Conservation (phyloP, 164 flowering plant genomes). For the Cinnamomum chago region DNA sequence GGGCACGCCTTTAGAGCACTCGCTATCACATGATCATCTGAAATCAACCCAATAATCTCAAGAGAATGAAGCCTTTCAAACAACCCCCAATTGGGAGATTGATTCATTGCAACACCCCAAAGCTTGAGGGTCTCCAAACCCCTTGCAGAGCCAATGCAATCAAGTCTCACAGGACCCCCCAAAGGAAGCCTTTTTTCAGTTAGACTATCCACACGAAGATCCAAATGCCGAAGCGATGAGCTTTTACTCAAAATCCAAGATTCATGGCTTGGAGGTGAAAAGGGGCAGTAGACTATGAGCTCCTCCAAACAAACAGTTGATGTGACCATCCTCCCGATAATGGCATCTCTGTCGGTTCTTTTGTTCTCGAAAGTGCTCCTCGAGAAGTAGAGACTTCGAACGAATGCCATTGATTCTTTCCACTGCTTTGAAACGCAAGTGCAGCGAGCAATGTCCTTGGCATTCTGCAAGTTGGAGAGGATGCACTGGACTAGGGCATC, state of each 20-base stretch:
- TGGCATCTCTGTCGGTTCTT: conserved; percentile 29
- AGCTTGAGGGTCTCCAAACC: conserved; percentile 65
- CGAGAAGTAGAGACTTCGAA: conserved; percentile 60
- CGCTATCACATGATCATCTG: conserved; percentile 50
- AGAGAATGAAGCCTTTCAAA: conserved; percentile 49
- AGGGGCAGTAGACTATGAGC: conserved; percentile 76
- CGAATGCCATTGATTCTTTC: conserved; percentile 57
- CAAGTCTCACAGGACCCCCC: conserved; percentile 46
- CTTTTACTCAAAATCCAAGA: conserved; percentile 48
- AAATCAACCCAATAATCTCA: conserved; percentile 70
- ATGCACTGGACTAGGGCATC: conserved; percentile 70
- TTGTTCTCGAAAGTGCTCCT: conserved; percentile 58
- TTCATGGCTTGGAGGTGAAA: conserved; percentile 50
- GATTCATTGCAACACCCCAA: conserved; percentile 72
- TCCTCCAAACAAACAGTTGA: conserved; percentile 41
- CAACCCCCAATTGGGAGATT: conserved; percentile 65
- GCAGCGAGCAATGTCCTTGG: conserved; percentile 65
- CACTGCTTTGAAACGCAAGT: conserved; percentile 77
- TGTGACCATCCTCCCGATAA: conserved; percentile 44
- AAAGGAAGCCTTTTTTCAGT: conserved; percentile 20
- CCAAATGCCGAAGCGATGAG: conserved; percentile 51
- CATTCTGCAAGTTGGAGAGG: conserved; percentile 52
- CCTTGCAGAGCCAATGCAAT: conserved; percentile 41
- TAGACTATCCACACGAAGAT: conserved; percentile 77
- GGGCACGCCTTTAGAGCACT: conserved; percentile 62